Evolutionary conservation across 1,284 basidiomycete genomes (phyloP).

Genomic region (Trametes sp.): DNA sequence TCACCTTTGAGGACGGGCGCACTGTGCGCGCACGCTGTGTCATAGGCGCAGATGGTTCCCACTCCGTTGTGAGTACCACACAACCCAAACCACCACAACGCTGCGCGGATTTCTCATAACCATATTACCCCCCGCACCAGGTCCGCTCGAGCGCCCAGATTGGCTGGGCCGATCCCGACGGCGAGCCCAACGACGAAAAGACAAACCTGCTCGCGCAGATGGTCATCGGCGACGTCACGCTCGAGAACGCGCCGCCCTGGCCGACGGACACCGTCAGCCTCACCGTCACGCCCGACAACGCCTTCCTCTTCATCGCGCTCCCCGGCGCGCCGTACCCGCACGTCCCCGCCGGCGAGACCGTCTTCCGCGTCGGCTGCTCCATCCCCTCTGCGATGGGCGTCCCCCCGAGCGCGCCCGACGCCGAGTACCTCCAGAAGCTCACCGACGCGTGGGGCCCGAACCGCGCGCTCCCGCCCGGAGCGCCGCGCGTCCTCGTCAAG

Average conservation of each 20-base stretch:
- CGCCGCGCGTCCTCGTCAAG: conserved; percentile 23
- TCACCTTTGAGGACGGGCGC: conserved; percentile 58
- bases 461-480: conserved; percentile 14
- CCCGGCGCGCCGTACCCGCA: conserved; percentile 34
- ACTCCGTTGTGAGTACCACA: conserved; percentile 51
- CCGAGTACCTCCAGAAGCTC: conserved; percentile 47
- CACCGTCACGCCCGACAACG: conserved; percentile 33
- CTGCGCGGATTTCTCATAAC: background rate
- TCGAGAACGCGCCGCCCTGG: conserved; percentile 30
- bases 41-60: conserved; percentile 64
- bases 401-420: conserved; percentile 42
- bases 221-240: conserved; percentile 44
- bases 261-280: conserved; percentile 27
- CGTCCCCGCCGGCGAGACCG: conserved; percentile 15
- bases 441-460: conserved; percentile 47
- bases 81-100: background rate
- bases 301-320: conserved; percentile 42
- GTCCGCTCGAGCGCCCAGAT: conserved; percentile 40
- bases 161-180: conserved; percentile 39
- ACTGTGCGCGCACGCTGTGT: conserved; percentile 56
- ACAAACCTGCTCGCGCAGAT: conserved; percentile 36
- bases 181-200: conserved; percentile 20
- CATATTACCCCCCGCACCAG: conserved; percentile 22
- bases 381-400: conserved; percentile 42
- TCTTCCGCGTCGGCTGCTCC: conserved; percentile 46